Evolutionary conservation across 163 green algal genomes (phyloP).

Genomic region (Coccomyxa subellipsoidea): DNA sequence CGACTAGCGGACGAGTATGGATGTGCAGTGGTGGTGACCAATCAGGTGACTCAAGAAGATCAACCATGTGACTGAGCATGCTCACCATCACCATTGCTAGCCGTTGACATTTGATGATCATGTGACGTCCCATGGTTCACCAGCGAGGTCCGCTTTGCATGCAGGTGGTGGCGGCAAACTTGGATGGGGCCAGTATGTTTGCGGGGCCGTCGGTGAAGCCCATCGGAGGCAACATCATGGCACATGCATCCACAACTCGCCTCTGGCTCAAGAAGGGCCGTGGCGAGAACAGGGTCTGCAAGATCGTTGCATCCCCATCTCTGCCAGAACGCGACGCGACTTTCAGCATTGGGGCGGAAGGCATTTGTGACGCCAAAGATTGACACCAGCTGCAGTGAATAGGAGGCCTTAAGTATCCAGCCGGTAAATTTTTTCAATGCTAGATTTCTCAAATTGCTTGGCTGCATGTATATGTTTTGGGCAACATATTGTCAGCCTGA

Average conservation of each 20-base stretch:
- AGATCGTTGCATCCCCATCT: slow-evolving; percentile 90
- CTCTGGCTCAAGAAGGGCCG: slow-evolving; percentile 89
- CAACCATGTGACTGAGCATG: too few species aligned
- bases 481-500: too few species aligned
- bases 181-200: slow-evolving; percentile 90
- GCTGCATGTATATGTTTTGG: too few species aligned
- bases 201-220: slow-evolving; percentile 88
- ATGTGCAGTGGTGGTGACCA: slow-evolving; percentile 94
- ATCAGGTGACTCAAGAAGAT: slow-evolving; percentile 92
- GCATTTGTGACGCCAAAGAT: slow-evolving; percentile 76
- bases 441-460: too few species aligned
- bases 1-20: slow-evolving; percentile 95
- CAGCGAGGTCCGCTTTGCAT: neutral
- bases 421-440: too few species aligned
- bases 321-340: slow-evolving; percentile 91
- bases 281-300: slow-evolving; percentile 84
- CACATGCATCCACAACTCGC: slow-evolving; percentile 96
- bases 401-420: too few species aligned
- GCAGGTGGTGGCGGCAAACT: slow-evolving; percentile 91
- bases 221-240: slow-evolving; percentile 99
- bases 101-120: too few species aligned
- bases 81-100: too few species aligned
- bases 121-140: too few species aligned
- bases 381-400: too few species aligned
- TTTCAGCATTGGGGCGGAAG: slow-evolving; percentile 82